Conservation (phyloP, 75 land plant genomes). For the Selaginella moellendorffii region DNA sequence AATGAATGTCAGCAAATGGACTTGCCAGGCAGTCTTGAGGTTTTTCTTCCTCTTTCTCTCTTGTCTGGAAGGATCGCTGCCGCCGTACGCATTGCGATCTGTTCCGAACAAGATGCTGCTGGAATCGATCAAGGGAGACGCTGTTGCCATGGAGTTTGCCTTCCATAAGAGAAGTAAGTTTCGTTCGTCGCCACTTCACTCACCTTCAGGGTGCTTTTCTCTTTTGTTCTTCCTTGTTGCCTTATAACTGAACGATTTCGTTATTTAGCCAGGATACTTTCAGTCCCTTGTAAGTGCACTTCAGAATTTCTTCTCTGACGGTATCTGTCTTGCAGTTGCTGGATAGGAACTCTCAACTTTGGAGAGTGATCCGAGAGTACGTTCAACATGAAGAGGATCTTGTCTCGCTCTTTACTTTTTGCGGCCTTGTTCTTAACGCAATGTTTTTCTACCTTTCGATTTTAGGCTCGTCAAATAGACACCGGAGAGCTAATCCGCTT, state of each 20-base stretch:
- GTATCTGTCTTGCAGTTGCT: conserved; percentile 46
- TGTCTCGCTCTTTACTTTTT: conserved; percentile 6
- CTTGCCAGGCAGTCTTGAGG: conserved; percentile 94
- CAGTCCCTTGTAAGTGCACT: conserved; percentile 67
- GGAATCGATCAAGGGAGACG: conserved; percentile 78
- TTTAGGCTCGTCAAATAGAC: conserved; percentile 26
- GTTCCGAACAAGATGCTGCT: conserved; percentile 52
- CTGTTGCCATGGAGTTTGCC: conserved; percentile 52
- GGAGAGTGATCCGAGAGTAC: conserved; percentile 93
- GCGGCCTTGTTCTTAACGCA: not conserved
- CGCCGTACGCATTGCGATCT: conserved; percentile 86
- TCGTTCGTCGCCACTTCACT: conserved; percentile 35
- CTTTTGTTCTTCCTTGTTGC: not conserved
- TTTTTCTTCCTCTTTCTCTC: conserved; percentile 6
- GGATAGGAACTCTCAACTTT: conserved; percentile 96
- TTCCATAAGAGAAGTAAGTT: conserved; percentile 16
- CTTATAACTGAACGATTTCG: conserved; percentile 33
- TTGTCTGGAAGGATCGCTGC: conserved; percentile 41
- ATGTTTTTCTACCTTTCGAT: not conserved
- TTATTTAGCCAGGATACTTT: conserved; percentile 69
- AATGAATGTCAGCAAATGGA: conserved; percentile 71
- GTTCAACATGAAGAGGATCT: conserved; percentile 73
- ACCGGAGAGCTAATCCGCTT: conserved; percentile 78
- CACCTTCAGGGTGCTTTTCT: conserved; percentile 13
- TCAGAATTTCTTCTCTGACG: not conserved